Evolutionary conservation across 1,284 basidiomycete species (phyloP), one percentile per base, ranked within the genome.

Genomic region (Pholiota adiposa): DNA sequence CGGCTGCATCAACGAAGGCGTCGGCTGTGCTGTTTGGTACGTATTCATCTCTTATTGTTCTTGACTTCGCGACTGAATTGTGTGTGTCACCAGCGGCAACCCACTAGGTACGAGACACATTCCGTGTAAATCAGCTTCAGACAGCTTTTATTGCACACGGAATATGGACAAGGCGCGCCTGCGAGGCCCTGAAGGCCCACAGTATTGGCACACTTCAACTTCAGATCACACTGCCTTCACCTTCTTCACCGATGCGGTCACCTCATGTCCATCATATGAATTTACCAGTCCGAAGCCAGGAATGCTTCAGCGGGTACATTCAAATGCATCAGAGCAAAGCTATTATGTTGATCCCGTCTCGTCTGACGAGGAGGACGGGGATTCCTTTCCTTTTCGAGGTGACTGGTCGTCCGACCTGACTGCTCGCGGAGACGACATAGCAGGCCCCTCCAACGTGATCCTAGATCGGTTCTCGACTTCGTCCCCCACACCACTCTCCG

Each of bases 1-100:
- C 63, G 85, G 87, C 19, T 89, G 88, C 66, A 70, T 86, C 43
- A 78, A 83, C 50, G 86, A 88, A 70, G 86, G 85, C 3, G 76
- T 89, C 11, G 87, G 84, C 23, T 89, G 87, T 70, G 77, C 83
- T 1, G 78, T 80, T 44, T 89, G 86, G 85, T 84, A 61, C 67
- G 83, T n/a, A n/a, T n/a, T n/a, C 71, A 55, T 36, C 43, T 33
- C 41, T 38, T 60, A 36, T 56, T 57, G 56, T 41, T 29, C 46
- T 62, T n/a, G 64, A 61, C 40, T 51, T 59, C 8, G 61, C 34
- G 59, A 2, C 34, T 16, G 36, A 38, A 38, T n/a, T 38, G 36
- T n/a, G 16, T 56, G 56, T 48, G 33, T 55, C 7, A 29, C 6
- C 64, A 87, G 87, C 65, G 87, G 87, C 1, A 89, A 88, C 58